Evolutionary conservation across 768 basidiomycete species (phyloP).

Genomic region (Tricholoma terreum): DNA sequence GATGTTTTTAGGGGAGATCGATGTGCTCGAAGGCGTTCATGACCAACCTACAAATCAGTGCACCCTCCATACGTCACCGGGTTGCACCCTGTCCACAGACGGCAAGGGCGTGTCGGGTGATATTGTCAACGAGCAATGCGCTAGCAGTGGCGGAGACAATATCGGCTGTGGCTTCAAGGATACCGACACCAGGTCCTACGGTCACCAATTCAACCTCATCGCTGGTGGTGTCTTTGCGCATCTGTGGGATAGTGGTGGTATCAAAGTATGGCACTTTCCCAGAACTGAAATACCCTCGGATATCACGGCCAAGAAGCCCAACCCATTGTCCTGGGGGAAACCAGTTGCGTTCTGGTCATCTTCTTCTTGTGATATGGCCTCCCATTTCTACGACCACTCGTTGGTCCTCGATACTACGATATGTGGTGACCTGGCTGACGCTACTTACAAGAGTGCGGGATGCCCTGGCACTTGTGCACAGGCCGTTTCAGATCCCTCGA

Average conservation of each 20-base stretch:
- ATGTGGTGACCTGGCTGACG: slow-evolving; percentile 46
- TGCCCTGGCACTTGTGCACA: slow-evolving; percentile 47
- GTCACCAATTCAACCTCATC: slow-evolving; percentile 42
- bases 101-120: slow-evolving; percentile 20
- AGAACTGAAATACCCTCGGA: slow-evolving; percentile 50
- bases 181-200: slow-evolving; percentile 35
- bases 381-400: slow-evolving; percentile 52
- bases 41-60: slow-evolving; percentile 54
- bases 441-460: slow-evolving; percentile 31
- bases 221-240: slow-evolving; percentile 56
- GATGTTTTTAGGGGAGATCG: slow-evolving; percentile 51
- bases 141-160: slow-evolving; percentile 37
- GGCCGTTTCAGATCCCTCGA: slow-evolving; percentile 52
- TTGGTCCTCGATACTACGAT: slow-evolving; percentile 47
- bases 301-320: slow-evolving; percentile 41
- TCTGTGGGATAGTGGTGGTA: slow-evolving; percentile 49
- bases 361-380: slow-evolving; percentile 42
- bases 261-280: slow-evolving; percentile 56
- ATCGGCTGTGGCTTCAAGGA: slow-evolving; percentile 51
- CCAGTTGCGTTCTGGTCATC: slow-evolving; percentile 54
- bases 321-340: slow-evolving; percentile 48
- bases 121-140: slow-evolving; percentile 32
- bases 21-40: slow-evolving; percentile 74
- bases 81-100: slow-evolving; percentile 34
- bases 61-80: slow-evolving; percentile 58